Evolutionary conservation across 2,329 filamentous ascomycete species (phyloP), one percentile per base, ranked within the genome.

Genomic region (Magnaporthiopsis incrustans): DNA sequence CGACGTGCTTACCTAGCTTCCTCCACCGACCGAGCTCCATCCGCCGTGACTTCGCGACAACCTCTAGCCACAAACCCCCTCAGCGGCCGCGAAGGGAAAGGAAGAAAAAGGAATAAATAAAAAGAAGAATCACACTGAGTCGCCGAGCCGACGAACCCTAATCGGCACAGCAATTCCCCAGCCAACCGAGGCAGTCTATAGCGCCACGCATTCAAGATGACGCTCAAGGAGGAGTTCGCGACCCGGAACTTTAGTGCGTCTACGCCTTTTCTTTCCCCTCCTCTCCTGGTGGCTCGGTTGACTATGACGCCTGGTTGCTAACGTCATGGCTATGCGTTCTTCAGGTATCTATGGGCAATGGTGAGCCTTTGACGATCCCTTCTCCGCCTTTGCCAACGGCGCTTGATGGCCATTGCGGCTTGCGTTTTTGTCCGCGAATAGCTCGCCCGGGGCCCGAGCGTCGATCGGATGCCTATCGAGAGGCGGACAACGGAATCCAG

Each of bases 311-410:
- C 44, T 27, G 18, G 7, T 38, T 66, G 53, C 67, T 70, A 64
- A 68, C 66, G 33, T 66, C 69, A 76, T 81, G 71, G 80, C 71
- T 58, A 59, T 61, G 30, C 65, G 64, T 70, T 89, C 66, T 65
- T 65, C 69, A 90, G 87, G 87, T 77, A 90, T 90, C 77, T 90
- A 90, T 72, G 87, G 85, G 76, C 87, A 90, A 88, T 90, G 87
- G 87, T 90, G 81, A 82, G 85, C 73, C 26, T 61, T 61, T 53
- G 32, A 56, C 10, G 35, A 22, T 64, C 35, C 15, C 35, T 63
- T 30, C 8, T 18, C 35, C 32, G 12, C 35, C 30, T 65, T 18
- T 60, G 22, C 44, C 44, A 22, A 53, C n/a, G 2, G 11, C 22
- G 4, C 44, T 4, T 11, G 2, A 10, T 10, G 5, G 44, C 22